phyloP scores from a whole-genome alignment of 495 filamentous ascomycete genomes.

The Lophiotrema nucula region DNA sequence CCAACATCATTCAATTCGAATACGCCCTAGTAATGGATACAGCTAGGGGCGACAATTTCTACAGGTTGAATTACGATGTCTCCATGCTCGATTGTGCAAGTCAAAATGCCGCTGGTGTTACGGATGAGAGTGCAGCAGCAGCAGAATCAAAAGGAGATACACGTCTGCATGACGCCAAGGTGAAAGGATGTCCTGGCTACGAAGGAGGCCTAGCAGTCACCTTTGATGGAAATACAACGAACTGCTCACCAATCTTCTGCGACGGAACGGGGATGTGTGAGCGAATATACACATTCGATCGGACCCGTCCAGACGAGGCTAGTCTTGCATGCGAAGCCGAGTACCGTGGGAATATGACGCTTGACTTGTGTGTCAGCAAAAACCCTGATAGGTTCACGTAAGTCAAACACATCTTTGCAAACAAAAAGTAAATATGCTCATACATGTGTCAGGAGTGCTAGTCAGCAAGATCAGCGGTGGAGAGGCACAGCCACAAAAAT shows the following conservation, averaged over 20 bases:
- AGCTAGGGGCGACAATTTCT: not conserved
- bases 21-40: not conserved
- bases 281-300: not conserved
- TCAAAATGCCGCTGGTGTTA: not conserved
- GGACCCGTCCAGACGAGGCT: not conserved
- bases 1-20: slow-evolving; percentile 4
- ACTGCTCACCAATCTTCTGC: not conserved
- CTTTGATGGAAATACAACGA: not conserved
- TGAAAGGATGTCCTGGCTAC: not conserved
- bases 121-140: not conserved
- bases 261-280: not conserved
- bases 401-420: not conserved
- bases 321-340: not conserved
- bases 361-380: not conserved
- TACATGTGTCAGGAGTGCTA: not conserved
- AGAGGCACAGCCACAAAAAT: not conserved
- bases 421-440: not conserved
- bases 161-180: not conserved
- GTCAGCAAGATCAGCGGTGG: not conserved
- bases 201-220: not conserved
- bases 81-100: slow-evolving; percentile 1
- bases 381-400: not conserved
- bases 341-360: not conserved
- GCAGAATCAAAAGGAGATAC: not conserved
- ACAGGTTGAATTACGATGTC: slow-evolving; percentile 8